Conservation (phyloP, 768 basidiomycete genomes). For the Lentinula raphanica region DNA sequence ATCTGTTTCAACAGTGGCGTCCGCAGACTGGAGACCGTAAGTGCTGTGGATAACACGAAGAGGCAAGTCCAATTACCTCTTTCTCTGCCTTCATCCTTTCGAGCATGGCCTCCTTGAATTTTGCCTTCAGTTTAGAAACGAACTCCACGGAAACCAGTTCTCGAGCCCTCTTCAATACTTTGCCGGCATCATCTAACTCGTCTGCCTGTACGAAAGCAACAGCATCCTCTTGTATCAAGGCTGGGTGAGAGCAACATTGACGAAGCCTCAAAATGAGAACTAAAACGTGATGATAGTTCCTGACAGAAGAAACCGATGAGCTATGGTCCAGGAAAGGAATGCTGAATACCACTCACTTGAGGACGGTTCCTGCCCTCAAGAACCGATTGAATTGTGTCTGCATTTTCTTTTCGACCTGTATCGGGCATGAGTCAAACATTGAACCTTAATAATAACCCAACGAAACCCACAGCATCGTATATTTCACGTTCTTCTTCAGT, state of each 20-base stretch:
- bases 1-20: slow-evolving; percentile 45
- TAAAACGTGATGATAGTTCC: slow-evolving; percentile 54
- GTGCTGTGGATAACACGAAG: neutral
- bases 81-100: slow-evolving; percentile 49
- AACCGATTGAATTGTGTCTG: slow-evolving; percentile 64
- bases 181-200: slow-evolving; percentile 31
- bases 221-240: slow-evolving; percentile 54
- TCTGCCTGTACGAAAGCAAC: slow-evolving; percentile 38
- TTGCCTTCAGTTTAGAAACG: slow-evolving; percentile 43
- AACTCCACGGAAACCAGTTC: slow-evolving; percentile 41
- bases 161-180: slow-evolving; percentile 43
- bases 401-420: slow-evolving; percentile 45
- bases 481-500: slow-evolving; percentile 56
- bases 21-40: slow-evolving; percentile 30
- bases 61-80: slow-evolving; percentile 28
- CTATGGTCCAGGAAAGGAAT: too few relatives aligned
- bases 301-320: slow-evolving; percentile 13
- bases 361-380: slow-evolving; percentile 56
- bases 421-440: neutral
- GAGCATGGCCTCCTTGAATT: slow-evolving; percentile 36
- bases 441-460: neutral
- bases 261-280: slow-evolving; percentile 50
- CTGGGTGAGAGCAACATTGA: slow-evolving; percentile 66
- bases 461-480: slow-evolving; percentile 43
- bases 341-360: too few relatives aligned